phyloP scores from a whole-genome alignment of 2,329 filamentous ascomycete species.

The Alternaria novae-zelandiae region DNA sequence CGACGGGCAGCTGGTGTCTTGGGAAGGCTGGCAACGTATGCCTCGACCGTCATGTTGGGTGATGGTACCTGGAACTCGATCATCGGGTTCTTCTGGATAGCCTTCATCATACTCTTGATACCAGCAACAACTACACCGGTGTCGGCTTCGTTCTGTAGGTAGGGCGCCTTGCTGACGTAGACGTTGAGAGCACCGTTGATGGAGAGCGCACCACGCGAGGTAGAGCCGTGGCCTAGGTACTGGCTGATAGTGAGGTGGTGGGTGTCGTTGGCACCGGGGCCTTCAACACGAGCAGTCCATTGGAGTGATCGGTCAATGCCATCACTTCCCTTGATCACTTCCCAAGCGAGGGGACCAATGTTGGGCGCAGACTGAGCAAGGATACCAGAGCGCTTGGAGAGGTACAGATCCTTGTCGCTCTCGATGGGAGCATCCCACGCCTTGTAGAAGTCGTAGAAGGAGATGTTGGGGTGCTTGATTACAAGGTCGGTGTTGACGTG shows the following conservation, averaged over 20 bases:
- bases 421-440: constrained; percentile 59
- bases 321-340: constrained; percentile 63
- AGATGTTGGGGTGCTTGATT: constrained; percentile 58
- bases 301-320: constrained; percentile 69
- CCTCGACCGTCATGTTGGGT: constrained; percentile 58
- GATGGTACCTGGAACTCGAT: constrained; percentile 64
- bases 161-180: constrained; percentile 65
- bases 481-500: constrained; percentile 65
- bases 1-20: constrained; percentile 48
- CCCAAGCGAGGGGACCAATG: constrained; percentile 68
- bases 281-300: constrained; percentile 70
- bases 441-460: constrained; percentile 70
- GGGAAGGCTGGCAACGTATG: constrained; percentile 60
- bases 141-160: constrained; percentile 64
- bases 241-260: constrained; percentile 52
- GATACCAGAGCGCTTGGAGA: constrained; percentile 62
- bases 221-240: constrained; percentile 69
- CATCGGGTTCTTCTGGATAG: constrained; percentile 60
- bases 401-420: constrained; percentile 50
- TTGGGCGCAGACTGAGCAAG: constrained; percentile 70
- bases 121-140: constrained; percentile 68
- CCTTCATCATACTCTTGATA: constrained; percentile 65
- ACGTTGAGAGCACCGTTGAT: constrained; percentile 66
- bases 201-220: constrained; percentile 67
- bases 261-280: constrained; percentile 53